Conservation (phyloP, 2,329 filamentous ascomycete species). For the Colletotrichum musicola region DNA sequence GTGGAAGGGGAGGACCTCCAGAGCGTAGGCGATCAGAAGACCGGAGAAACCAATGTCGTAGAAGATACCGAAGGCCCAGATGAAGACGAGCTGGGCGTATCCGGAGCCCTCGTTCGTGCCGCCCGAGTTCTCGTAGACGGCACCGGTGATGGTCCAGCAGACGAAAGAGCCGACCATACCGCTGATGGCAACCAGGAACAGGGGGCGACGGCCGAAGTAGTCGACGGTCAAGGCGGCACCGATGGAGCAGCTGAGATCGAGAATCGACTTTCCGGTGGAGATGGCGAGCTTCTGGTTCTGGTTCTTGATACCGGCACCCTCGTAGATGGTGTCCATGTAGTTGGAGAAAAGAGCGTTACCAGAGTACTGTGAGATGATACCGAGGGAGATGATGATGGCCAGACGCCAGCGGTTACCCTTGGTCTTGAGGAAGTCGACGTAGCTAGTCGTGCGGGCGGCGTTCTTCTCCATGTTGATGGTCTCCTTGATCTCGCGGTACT, state of each 20-base stretch:
- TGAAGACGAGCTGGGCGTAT: conserved; percentile 67
- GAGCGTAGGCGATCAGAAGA: conserved; percentile 68
- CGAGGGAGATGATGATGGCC: conserved; percentile 71
- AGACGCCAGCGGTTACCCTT: conserved; percentile 75
- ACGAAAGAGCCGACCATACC: conserved; percentile 63
- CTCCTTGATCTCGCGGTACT: conserved; percentile 75
- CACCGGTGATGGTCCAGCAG: conserved; percentile 65
- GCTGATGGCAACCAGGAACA: conserved; percentile 64
- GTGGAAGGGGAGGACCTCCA: conserved; percentile 70
- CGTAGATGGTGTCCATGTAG: conserved; percentile 74
- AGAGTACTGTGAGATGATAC: conserved; percentile 76
- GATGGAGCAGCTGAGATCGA: conserved; percentile 70
- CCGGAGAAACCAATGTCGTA: conserved; percentile 72
- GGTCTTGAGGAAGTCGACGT: conserved; percentile 72
- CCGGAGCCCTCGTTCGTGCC: conserved; percentile 60
- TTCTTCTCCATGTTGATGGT: conserved; percentile 70
- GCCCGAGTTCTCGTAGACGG: conserved; percentile 62
- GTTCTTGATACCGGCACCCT: conserved; percentile 69
- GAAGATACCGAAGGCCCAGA: conserved; percentile 71
- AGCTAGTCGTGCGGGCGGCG: conserved; percentile 62
- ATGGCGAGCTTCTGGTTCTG: conserved; percentile 68
- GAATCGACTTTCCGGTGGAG: conserved; percentile 69
- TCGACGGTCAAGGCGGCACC: conserved; percentile 64
- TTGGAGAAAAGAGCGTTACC: conserved; percentile 77
- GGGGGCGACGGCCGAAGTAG: conserved; percentile 63